phyloP scores from a whole-genome alignment of 441 rosid genomes.

The Populus trichocarpa region DNA sequence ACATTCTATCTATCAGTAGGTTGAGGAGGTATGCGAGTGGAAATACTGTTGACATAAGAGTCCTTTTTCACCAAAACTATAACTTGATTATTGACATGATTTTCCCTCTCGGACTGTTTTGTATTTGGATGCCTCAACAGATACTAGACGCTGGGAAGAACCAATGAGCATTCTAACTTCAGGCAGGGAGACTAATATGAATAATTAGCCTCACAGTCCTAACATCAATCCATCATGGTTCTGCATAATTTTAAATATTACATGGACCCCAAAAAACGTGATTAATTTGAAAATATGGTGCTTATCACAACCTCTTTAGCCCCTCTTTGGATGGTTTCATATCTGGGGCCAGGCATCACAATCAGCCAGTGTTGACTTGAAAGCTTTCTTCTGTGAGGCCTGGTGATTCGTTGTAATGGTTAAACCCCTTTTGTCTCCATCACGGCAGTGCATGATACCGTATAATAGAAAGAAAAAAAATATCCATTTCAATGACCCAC shows the following conservation, averaged over 20 bases:
- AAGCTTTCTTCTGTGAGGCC: neutral
- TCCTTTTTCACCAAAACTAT: neutral
- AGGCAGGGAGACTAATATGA: neutral
- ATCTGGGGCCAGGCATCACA: neutral
- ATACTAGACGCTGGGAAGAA: neutral
- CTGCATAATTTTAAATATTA: neutral
- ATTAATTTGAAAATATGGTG: neutral
- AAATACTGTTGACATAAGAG: neutral
- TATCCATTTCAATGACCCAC: constrained; percentile 1
- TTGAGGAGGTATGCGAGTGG: neutral
- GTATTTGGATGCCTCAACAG: neutral
- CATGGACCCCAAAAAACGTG: neutral
- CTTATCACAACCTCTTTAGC: neutral
- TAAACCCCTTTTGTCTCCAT: constrained; percentile 3
- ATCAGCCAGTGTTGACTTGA: neutral
- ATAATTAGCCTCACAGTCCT: neutral
- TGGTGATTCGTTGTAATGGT: neutral
- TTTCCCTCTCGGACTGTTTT: neutral
- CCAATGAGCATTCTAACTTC: neutral
- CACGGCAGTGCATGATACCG: constrained; percentile 4
- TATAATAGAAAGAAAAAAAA: neutral
- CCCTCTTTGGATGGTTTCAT: neutral
- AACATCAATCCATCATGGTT: neutral
- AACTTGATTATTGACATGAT: neutral
- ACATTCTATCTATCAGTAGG: neutral